These are phyloP conservation scores for Pichia sporocuriosa DNA, from an alignment of 805 yeast species.

Conservation along the genomic window DNA sequence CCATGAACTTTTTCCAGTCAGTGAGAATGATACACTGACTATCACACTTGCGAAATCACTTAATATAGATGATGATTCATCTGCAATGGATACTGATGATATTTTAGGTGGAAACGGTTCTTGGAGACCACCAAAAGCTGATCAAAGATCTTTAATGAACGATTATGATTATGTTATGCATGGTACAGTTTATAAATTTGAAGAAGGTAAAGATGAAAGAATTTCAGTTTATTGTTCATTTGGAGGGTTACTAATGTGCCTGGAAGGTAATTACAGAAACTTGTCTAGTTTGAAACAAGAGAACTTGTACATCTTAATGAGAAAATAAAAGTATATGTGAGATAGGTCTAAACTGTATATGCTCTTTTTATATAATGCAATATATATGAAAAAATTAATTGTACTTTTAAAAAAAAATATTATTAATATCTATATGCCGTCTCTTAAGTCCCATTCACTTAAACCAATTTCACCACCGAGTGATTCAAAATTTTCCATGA, in stretches of 20 bases:
- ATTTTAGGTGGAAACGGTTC: slow-evolving; percentile 48
- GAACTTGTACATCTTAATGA: slow-evolving; percentile 81
- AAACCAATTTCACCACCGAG: slow-evolving; percentile 74
- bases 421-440: slow-evolving; percentile 15
- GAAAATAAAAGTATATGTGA: slow-evolving; percentile 39
- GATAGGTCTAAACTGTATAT: no score
- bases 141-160: slow-evolving; percentile 83
- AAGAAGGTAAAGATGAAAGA: slow-evolving; percentile 62
- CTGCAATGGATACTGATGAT: slow-evolving; percentile 28
- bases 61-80: slow-evolving; percentile 41
- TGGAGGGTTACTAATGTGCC: slow-evolving; percentile 89
- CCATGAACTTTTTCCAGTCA: slow-evolving; percentile 85
- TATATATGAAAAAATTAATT: no score
- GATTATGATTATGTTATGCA: slow-evolving; percentile 98
- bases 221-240: slow-evolving; percentile 90
- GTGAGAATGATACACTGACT: slow-evolving; percentile 69
- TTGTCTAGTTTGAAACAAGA: slow-evolving; percentile 89
- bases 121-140: slow-evolving; percentile 80
- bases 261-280: slow-evolving; percentile 91
- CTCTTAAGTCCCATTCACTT: slow-evolving; percentile 74
- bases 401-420: slow-evolving; percentile 10
- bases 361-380: no score
- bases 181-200: slow-evolving; percentile 95
- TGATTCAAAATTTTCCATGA: slow-evolving; percentile 59
- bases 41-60: slow-evolving; percentile 79